Evolutionary conservation across 1,139 yeast species (phyloP), one percentile per base, ranked within the genome.

Genomic region (Suhomyces bokatorum): DNA sequence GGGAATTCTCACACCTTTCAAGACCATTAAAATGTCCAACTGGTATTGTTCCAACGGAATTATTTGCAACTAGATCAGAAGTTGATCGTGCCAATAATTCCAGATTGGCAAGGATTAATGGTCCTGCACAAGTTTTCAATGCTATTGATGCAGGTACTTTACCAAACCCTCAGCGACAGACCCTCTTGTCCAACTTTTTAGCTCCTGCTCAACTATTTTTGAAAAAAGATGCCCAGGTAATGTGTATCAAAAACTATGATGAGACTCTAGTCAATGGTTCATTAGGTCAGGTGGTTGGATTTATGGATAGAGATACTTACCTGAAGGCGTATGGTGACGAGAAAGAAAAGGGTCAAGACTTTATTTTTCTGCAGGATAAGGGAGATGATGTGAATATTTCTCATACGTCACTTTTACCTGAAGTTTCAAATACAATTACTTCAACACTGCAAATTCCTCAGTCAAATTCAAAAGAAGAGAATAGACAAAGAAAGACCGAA

Each of bases 181-280:
- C 67, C 31, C 57, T 80, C 39, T 63, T 88, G 32, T 73, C 76
- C n/a, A 81, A 83, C 54, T 83, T 89, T 51, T 70, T 93, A 60
- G 95, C 96, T 3, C 91, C 89, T 1, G 69, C 73, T 35, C 66
- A 66, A 28, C 63, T 93, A 17, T 71, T 70, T 11, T 69, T 93
- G 54, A 91, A 90, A 57, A 75, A 77, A 39, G 91, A 91, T 32
- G 93, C 97, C 0, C 99, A 93, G 66, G 99, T 93, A 0, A 95
- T 93, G 99, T 84, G 95, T 75, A 80, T 93, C 48, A 93, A 93
- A 63, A 95, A 93, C 61, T 76, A 87, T 46, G 97, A 91, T 62
- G 89, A 83, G 22, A 80, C 86, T 0, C 72, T 93, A 37, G 99
- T 95, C 4, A 93, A 93, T 64, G 99, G 99, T 0, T 84, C 97